Conservation (phyloP, 1,284 basidiomycete species). For the Kalmanozyma brasiliensis region DNA sequence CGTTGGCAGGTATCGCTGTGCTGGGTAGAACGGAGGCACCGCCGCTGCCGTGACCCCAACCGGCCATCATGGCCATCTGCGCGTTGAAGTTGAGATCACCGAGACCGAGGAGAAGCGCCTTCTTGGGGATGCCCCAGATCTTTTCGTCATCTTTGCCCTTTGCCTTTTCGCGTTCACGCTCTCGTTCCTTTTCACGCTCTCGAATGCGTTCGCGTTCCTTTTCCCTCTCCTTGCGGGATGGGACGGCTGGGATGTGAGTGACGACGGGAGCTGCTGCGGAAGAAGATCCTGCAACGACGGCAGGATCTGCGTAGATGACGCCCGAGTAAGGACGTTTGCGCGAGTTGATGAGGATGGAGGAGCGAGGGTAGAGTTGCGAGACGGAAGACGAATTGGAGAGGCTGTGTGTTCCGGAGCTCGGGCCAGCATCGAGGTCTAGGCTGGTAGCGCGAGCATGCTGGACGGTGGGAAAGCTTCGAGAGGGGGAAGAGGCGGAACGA, state of each 20-base stretch:
- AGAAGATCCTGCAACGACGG: slow-evolving; percentile 1
- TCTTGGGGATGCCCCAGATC: slow-evolving; percentile 63
- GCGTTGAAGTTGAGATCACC: slow-evolving; percentile 62
- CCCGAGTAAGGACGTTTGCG: slow-evolving; percentile 40
- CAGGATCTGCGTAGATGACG: slow-evolving; percentile 31
- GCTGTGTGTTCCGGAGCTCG: slow-evolving; percentile 11
- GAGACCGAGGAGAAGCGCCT: slow-evolving; percentile 58
- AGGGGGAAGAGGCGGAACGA: slow-evolving; percentile 30
- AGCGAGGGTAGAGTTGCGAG: slow-evolving; percentile 31
- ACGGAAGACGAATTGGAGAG: slow-evolving; percentile 25
- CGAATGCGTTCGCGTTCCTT: slow-evolving; percentile 47
- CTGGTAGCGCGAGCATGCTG: slow-evolving; percentile 32
- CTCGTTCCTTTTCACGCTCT: slow-evolving; percentile 46
- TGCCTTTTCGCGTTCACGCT: slow-evolving; percentile 37
- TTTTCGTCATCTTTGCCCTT: slow-evolving; percentile 52
- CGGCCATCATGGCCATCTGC: slow-evolving; percentile 60
- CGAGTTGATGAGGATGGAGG: slow-evolving; percentile 49
- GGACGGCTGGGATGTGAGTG: slow-evolving; percentile 48
- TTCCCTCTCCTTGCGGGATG: slow-evolving; percentile 43
- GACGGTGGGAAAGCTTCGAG: slow-evolving; percentile 23
- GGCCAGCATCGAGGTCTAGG: slow-evolving; percentile 22
- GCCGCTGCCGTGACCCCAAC: slow-evolving; percentile 60
- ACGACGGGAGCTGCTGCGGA: slow-evolving; percentile 39
- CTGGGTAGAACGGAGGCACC: slow-evolving; percentile 35
- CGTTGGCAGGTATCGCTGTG: slow-evolving; percentile 17